Base-by-base conservation (phyloP, 441 rosid genomes). In the Euphorbia celastroides region DNA sequence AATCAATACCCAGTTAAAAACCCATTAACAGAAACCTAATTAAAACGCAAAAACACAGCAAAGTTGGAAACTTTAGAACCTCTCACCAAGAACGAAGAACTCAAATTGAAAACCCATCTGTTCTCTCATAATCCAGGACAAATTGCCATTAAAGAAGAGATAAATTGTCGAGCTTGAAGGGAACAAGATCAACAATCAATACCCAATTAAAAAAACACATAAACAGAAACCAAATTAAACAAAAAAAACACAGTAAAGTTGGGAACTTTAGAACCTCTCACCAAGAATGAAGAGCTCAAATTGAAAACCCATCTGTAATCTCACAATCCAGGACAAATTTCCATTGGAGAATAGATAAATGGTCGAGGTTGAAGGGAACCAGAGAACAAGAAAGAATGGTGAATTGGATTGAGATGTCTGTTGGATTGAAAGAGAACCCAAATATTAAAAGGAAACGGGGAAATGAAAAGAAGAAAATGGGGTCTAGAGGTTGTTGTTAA, bases 361-460 rank as follows among this genome's bases (percentile, higher is more conserved):
- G 80, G 90, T 75, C 71, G 66, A 79, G 90, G 85, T 82, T 78
- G 79, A 73, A 80, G 88, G 90, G 84, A 84, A 80, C 88, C 84
- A 73, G 64, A 70, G 62, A 76, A 61, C 77, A 76, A 69, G 60
- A 23, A 25, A 71, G 56, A 75, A 78, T 63, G 70, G 74, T 72
- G 75, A 79, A 66, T 54, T 72, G 31, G 44, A 10, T 61, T 54
- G 73, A 38, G 44, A 10, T 61, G 58, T 64, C 74, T 64, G 69
- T 76, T 76, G 64, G 70, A 73, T 64, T 65, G 65, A 61, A 62
- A 58, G 14, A 69, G 10, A 54, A 42, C 22, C 9, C 7, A 38
- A 38, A 38, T 38, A 38, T 34, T 34, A 52, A 51, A n/a, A 58
- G 57, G 52, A 44, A 56, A 65, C 50, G 67, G 68, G 62, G 19